Percentiles rank a stretch among this genome's conserved stretches.
Evolutionary conservation across 2,329 filamentous ascomycete species (phyloP).

Genomic region (Botrytis deweyae): DNA sequence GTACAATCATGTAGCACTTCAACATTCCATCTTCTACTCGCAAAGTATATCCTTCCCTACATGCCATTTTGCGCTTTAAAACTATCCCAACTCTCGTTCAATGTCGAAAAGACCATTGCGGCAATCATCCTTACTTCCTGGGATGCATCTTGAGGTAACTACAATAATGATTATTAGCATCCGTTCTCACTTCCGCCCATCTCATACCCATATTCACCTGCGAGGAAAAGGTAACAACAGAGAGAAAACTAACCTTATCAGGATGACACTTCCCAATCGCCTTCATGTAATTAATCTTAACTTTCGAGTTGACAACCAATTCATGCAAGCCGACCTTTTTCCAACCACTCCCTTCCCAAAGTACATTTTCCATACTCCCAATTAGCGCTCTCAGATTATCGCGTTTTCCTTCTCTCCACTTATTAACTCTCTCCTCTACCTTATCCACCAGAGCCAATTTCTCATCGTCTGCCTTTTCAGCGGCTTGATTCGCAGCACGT

Average conservation of each 20-base stretch:
- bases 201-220: not conserved
- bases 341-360: conserved; percentile 93
- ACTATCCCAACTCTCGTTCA: conserved; percentile 73
- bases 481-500: conserved; percentile 79
- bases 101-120: conserved; percentile 62
- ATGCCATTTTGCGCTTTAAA: conserved; percentile 69
- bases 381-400: conserved; percentile 89
- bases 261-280: conserved; percentile 98
- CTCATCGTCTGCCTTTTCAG: conserved; percentile 85
- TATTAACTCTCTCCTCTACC: conserved; percentile 74
- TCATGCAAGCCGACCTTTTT: conserved; percentile 96
- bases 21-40: not conserved
- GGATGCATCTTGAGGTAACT: conserved; percentile 63
- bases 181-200: not conserved
- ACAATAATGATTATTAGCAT: conserved; percentile 19
- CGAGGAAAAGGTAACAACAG: not conserved
- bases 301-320: conserved; percentile 86
- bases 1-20: not conserved
- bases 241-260: conserved; percentile 74
- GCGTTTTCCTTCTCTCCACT: conserved; percentile 88
- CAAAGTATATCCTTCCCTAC: conserved; percentile 36
- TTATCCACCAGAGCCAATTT: conserved; percentile 85
- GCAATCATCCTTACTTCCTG: conserved; percentile 67
- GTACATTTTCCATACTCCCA: conserved; percentile 79
- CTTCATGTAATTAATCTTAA: conserved; percentile 99